Evolutionary conservation across 2,329 filamentous ascomycete genomes (phyloP), one percentile per base, ranked within the genome.

Genomic region (Fusarium sacchari): DNA sequence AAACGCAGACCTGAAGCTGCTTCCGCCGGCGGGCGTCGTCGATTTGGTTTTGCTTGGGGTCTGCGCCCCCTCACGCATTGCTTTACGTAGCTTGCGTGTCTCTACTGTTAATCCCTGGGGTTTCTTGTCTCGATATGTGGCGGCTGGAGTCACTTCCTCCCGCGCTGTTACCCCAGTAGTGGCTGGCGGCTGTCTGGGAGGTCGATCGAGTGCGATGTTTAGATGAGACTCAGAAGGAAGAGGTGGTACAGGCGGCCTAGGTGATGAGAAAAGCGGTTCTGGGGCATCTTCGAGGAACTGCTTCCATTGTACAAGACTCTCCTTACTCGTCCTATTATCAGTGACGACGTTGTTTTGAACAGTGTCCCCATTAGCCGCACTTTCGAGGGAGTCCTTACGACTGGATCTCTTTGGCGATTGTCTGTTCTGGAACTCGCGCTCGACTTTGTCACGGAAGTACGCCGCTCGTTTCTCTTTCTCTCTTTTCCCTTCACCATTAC

Each of bases 241-340:
- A n/a, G 77, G 74, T 40, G 79, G 78, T 20, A 80, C 66, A 10
- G 78, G 78, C 22, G 78, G 77, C 22, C 66, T 49, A 30, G 78
- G 74, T 4, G 74, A 78, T 6, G 74, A 67, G 32, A 75, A 72
- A 22, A 78, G 72, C 18, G 75, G 77, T 57, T 75, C 75, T 2
- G 76, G 72, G 36, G 71, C 63, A 43, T 71, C 75, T 30, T 74
- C 50, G 37, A 77, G 76, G 63, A 79, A 78, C 53, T 56, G 77
- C 32, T 49, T 70, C 71, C 76, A 77, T 26, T 65, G 65, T 24
- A 77, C 70, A 30, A 78, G 66, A 55, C 71, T 78, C 47, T 76
- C 77, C 49, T 67, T 73, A 64, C 78, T 79, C 42, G 67, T 64
- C 43, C 63, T 61, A 26, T 65, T 65, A 17, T 55, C 40, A 20